Evolutionary conservation across 768 basidiomycete species (phyloP).

Genomic region (Asterophora parasitica): DNA sequence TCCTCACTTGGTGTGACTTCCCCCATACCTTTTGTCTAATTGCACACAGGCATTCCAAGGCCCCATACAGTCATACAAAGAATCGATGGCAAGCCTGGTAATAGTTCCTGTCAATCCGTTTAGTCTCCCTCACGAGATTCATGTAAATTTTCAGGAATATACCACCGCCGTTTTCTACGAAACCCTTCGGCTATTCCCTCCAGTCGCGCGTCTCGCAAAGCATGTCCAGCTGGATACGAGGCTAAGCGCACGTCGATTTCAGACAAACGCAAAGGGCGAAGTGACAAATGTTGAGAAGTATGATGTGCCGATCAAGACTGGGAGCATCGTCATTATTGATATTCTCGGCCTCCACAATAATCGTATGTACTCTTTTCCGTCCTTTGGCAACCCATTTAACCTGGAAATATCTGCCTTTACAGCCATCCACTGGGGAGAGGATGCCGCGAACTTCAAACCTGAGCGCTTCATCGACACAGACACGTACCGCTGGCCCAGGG

Average conservation of each 20-base stretch:
- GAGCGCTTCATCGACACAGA: slow-evolving; percentile 48
- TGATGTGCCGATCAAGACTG: slow-evolving; percentile 31
- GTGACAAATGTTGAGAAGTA: slow-evolving; percentile 25
- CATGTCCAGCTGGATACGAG: slow-evolving; percentile 29
- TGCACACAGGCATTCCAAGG: no score
- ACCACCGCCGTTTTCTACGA: slow-evolving; percentile 40
- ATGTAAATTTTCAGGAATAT: slow-evolving; percentile 30
- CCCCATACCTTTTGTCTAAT: neutral
- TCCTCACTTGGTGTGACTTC: neutral
- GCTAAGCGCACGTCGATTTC: slow-evolving; percentile 30
- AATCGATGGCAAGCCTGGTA: slow-evolving; percentile 34
- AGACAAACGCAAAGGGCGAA: slow-evolving; percentile 19
- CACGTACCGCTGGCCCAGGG: slow-evolving; percentile 46
- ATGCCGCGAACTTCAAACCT: slow-evolving; percentile 40
- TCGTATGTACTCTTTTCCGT: slow-evolving; percentile 26
- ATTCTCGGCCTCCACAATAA: slow-evolving; percentile 40
- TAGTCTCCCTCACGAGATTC: neutral
- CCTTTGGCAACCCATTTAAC: neutral
- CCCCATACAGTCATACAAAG: slow-evolving; percentile 32
- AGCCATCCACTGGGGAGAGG: slow-evolving; percentile 49
- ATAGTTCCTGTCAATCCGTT: neutral
- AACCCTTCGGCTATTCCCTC: slow-evolving; percentile 39
- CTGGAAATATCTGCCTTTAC: neutral
- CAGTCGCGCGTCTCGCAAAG: slow-evolving; percentile 32
- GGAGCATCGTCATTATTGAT: slow-evolving; percentile 37